Percentiles rank a stretch among this genome's conserved stretches.
phyloP scores from a whole-genome alignment of 139 green algal species.

The Trebouxia sp. region DNA sequence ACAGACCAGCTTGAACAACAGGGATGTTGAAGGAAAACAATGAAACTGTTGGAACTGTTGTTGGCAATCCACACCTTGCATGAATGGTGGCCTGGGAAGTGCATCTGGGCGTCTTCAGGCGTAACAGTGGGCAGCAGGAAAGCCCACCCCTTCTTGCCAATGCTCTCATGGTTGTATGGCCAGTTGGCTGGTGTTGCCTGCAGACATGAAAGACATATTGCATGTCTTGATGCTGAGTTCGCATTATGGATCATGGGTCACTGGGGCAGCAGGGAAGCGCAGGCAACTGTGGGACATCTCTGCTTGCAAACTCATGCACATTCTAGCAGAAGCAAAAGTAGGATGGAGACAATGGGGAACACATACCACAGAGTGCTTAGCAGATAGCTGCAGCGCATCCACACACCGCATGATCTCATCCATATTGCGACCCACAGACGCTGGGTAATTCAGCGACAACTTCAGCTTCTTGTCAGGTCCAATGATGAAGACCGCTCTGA shows the following conservation, averaged over 20 bases:
- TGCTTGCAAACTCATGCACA: no score
- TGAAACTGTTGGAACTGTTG: no score
- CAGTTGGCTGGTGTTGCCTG: conserved; percentile 50
- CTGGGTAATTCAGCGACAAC: conserved; percentile 59
- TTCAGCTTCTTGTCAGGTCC: conserved; percentile 69
- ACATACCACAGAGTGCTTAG: conserved; percentile 47
- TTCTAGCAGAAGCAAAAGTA: no score
- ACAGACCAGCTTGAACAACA: neutral
- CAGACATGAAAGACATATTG: neutral
- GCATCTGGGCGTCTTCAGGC: conserved; percentile 39
- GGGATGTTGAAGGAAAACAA: neutral
- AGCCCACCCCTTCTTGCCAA: conserved; percentile 49
- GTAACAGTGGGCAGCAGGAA: conserved; percentile 57
- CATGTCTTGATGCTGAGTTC: no score
- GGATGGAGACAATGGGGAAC: neutral
- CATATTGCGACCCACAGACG: conserved; percentile 57
- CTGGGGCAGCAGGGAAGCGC: no score
- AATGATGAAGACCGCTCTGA: conserved; percentile 65
- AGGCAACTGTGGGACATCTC: no score
- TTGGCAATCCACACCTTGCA: conserved; percentile 20
- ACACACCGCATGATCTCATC: conserved; percentile 54
- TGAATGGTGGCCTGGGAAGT: conserved; percentile 44
- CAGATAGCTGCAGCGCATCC: conserved; percentile 53
- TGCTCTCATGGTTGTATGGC: conserved; percentile 55
- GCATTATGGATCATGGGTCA: no score